Evolutionary conservation across 495 filamentous ascomycete genomes (phyloP).

Genomic region (Paragyromitra xinjiangensis): DNA sequence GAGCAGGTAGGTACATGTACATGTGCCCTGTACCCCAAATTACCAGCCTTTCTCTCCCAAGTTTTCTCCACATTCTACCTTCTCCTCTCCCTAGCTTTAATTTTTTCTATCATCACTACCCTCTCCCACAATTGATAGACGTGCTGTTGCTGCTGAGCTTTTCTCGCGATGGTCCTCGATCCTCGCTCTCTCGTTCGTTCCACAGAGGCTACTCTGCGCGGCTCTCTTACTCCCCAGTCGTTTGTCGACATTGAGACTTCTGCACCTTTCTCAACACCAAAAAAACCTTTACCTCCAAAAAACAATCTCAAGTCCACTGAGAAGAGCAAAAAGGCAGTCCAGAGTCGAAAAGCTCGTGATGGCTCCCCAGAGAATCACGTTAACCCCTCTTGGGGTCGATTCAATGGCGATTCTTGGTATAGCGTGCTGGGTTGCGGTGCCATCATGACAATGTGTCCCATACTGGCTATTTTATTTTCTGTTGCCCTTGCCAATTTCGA

Average conservation of each 20-base stretch:
- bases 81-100: slow-evolving; percentile 2
- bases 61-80: slow-evolving; percentile 4
- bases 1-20: neutral
- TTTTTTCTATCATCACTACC: neutral
- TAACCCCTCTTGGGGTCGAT: slow-evolving; percentile 55
- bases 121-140: slow-evolving; percentile 25
- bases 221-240: slow-evolving; percentile 42
- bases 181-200: slow-evolving; percentile 41
- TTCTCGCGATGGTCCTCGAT: slow-evolving; percentile 44
- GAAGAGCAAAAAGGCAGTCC: slow-evolving; percentile 9
- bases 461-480: slow-evolving; percentile 50
- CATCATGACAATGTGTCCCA: slow-evolving; percentile 53
- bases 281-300: slow-evolving; percentile 27
- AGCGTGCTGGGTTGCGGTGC: slow-evolving; percentile 48
- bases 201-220: slow-evolving; percentile 32
- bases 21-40: neutral
- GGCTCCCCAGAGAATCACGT: slow-evolving; percentile 41
- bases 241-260: slow-evolving; percentile 42
- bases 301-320: slow-evolving; percentile 9
- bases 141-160: slow-evolving; percentile 10
- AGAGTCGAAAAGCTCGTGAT: slow-evolving; percentile 30
- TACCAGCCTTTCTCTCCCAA: slow-evolving; percentile 1
- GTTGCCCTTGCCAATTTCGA: slow-evolving; percentile 49
- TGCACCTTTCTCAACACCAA: slow-evolving; percentile 30
- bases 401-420: slow-evolving; percentile 53